Evolutionary conservation across 2,329 filamentous ascomycete species (phyloP).

Genomic region (Cryphonectria japonica): DNA sequence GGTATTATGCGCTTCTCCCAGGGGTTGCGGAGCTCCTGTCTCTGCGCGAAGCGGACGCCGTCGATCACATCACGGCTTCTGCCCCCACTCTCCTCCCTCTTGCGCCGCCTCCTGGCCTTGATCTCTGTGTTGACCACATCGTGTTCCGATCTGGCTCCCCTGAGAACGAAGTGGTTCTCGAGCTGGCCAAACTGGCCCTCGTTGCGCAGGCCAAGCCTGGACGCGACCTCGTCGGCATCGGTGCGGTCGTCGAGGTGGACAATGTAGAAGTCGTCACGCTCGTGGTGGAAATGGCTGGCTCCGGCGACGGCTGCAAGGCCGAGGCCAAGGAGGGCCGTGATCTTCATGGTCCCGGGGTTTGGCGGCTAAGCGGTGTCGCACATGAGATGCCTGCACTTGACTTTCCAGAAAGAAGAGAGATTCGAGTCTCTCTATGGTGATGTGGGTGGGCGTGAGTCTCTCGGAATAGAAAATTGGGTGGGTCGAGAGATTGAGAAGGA

Average conservation of each 20-base stretch:
- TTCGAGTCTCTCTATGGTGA: background rate
- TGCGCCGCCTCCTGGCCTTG: conserved; percentile 61
- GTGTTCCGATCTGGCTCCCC: conserved; percentile 63
- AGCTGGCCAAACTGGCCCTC: conserved; percentile 82
- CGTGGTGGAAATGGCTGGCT: conserved; percentile 63
- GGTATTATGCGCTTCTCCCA: conserved; percentile 58
- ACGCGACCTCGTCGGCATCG: conserved; percentile 71
- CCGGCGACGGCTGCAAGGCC: conserved; percentile 57
- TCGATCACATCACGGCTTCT: conserved; percentile 65
- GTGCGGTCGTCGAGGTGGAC: conserved; percentile 74
- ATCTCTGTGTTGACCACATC: conserved; percentile 63
- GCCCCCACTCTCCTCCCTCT: conserved; percentile 51
- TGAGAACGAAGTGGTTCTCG: conserved; percentile 83
- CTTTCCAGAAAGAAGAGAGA: background rate
- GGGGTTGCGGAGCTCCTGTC: conserved; percentile 61
- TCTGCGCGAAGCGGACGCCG: conserved; percentile 76
- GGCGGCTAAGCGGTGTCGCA: conserved; percentile 1
- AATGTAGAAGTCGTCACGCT: conserved; percentile 91
- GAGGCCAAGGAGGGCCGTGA: conserved; percentile 49
- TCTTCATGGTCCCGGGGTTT: conserved; percentile 48
- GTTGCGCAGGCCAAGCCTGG: conserved; percentile 73
- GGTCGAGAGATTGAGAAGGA: background rate
- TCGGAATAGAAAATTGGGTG: background rate
- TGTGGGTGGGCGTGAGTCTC: background rate
- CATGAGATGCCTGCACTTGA: conserved; percentile 7